phyloP scores from a whole-genome alignment of 129 eudicot species.

The Smallanthus sonchifolius region DNA sequence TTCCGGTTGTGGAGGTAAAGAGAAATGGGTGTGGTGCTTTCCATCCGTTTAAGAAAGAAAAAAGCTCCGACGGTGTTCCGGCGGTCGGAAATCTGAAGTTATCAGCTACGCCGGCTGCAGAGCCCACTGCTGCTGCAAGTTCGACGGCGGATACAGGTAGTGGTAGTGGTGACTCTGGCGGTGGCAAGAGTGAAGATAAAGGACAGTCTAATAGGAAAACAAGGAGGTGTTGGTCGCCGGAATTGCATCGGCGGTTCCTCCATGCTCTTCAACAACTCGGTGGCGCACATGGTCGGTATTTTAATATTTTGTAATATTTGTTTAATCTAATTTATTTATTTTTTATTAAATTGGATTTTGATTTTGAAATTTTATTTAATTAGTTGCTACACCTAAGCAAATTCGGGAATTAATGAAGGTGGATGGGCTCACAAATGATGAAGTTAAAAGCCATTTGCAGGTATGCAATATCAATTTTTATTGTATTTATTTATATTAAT shows the following conservation, averaged over 20 bases:
- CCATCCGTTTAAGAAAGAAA: conserved; percentile 70
- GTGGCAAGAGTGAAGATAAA: conserved; percentile 52
- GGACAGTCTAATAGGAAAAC: conserved; percentile 67
- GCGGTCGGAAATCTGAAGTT: conserved; percentile 17
- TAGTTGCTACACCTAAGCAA: conserved; percentile 99
- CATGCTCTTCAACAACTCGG: conserved; percentile 91
- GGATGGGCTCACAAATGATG: conserved; percentile 99
- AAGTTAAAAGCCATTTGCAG: conserved; percentile 99
- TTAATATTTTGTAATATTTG: background rate
- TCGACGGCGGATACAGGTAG: conserved; percentile 64
- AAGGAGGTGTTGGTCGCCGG: conserved; percentile 94
- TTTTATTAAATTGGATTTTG: background rate
- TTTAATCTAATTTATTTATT: background rate
- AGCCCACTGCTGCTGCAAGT: conserved; percentile 52
- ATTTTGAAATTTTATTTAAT: background rate
- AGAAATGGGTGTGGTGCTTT: conserved; percentile 86
- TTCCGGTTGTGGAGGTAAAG: conserved; percentile 65
- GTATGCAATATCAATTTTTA: conserved; percentile 37
- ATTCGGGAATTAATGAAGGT: conserved; percentile 96
- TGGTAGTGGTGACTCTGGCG: conserved; percentile 27
- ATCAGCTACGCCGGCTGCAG: conserved; percentile 13
- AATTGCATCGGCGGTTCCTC: conserved; percentile 75
- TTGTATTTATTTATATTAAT: background rate
- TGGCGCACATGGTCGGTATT: conserved; percentile 81
- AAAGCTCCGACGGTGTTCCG: conserved; percentile 20